Evolutionary conservation across 768 basidiomycete genomes (phyloP), one percentile per base, ranked within the genome.

Genomic region (Boletus vinaceobasis): DNA sequence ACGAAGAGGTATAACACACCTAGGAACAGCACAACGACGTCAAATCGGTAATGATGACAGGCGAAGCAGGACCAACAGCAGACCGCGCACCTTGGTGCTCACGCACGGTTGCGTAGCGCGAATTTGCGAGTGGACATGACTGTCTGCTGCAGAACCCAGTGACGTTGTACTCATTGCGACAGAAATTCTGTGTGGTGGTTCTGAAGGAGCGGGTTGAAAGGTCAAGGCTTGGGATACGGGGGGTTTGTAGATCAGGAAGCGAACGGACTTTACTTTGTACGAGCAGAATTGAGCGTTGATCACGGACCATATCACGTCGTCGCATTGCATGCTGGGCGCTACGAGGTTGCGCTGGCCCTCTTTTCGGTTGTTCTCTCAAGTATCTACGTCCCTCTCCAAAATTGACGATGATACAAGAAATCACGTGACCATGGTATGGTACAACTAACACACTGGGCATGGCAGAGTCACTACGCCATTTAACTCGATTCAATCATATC

Each of bases 301-400:
- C 31, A 94, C 90, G 19, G 86, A 90, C 96, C 96, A 99, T 60
- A 99, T 98, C 60, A 98, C 90, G 74, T 98, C 96, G 89, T 99
- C 96, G 74, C 87, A 88, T 71, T 92, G 90, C 88, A 92, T 92
- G 54, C 47, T 66, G 46, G 31, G 37, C 11, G 26, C 5, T 56
- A 32, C n/a, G 11, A n/a, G 9, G 15, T 7, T 7, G 33, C 8
- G 7, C 43, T 10, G 5, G 15, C 32, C 32, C 19, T 23, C 46
- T 35, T 47, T 47, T 47, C 21, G 17, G 15, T 23, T 26, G 7
- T 7, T 23, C n/a, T 38, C 9, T 6, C 8, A 7, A 5, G 11
- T 39, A 6, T 13, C n/a, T n/a, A n/a, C n/a, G 7, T 26, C 33
- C 23, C 9, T 54, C 23, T 23, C 26, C 29, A 17, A 43, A 43